Evolutionary conservation across 2,329 filamentous ascomycete species (phyloP).

Genomic region (Cercospora sojina): DNA sequence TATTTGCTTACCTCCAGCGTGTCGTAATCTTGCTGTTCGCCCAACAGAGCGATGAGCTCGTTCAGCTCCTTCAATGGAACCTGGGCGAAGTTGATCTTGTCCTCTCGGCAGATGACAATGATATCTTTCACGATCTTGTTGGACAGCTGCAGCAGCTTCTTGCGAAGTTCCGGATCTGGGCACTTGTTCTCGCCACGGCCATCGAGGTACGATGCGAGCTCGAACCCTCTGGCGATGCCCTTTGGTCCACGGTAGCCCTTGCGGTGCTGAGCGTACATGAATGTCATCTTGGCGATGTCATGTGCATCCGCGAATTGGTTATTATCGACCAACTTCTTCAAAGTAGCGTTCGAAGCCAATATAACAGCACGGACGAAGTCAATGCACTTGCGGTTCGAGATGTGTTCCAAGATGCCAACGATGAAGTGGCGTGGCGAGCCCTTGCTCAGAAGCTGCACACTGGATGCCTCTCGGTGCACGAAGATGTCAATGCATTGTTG

Average conservation of each 20-base stretch:
- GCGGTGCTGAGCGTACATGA: conserved; percentile 46
- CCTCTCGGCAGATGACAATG: conserved; percentile 44
- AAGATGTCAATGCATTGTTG: conserved; percentile 34
- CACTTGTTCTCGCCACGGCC: conserved; percentile 43
- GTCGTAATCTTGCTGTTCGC: conserved; percentile 49
- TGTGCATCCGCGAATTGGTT: conserved; percentile 45
- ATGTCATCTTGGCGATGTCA: conserved; percentile 46
- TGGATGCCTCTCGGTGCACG: conserved; percentile 37
- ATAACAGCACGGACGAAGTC: conserved; percentile 45
- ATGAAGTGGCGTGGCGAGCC: conserved; percentile 41
- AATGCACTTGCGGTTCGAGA: conserved; percentile 40
- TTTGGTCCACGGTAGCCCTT: conserved; percentile 44
- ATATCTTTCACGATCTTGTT: conserved; percentile 45
- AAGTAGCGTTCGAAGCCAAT: conserved; percentile 40
- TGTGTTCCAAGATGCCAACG: conserved; percentile 42
- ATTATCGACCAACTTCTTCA: conserved; percentile 40
- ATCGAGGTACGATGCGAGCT: conserved; percentile 48
- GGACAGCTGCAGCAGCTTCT: conserved; percentile 42
- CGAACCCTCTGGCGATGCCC: conserved; percentile 48
- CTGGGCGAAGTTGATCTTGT: conserved; percentile 47
- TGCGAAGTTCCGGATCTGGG: conserved; percentile 38
- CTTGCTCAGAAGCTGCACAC: conserved; percentile 38
- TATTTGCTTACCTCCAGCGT: conserved; percentile 44
- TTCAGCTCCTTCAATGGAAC: conserved; percentile 49
- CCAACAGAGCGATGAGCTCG: conserved; percentile 49